These are phyloP conservation scores for Daldinia decipiens DNA, from an alignment of 495 filamentous ascomycete species.

Conservation along the genomic window DNA sequence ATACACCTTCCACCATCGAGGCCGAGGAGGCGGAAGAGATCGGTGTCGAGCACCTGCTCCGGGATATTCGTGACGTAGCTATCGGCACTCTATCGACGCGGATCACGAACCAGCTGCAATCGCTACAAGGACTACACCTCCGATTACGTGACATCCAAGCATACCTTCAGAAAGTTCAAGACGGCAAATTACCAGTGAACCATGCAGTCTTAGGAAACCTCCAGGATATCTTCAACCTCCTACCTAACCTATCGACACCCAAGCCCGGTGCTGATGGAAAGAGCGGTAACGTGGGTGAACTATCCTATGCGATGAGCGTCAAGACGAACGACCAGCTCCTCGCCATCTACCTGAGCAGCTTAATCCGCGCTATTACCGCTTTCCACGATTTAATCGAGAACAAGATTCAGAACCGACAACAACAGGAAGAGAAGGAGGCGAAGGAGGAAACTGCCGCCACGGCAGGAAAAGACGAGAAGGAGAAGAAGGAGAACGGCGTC, in stretches of 20 bases:
- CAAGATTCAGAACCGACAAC: slow-evolving; percentile 98
- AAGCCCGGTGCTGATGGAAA: slow-evolving; percentile 63
- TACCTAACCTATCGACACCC: slow-evolving; percentile 94
- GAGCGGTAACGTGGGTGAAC: slow-evolving; percentile 76
- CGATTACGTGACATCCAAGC: slow-evolving; percentile 94
- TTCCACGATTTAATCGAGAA: slow-evolving; percentile 99
- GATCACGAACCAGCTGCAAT: slow-evolving; percentile 97
- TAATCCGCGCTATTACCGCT: slow-evolving; percentile 97
- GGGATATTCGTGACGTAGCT: slow-evolving; percentile 97
- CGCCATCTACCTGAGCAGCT: slow-evolving; percentile 93
- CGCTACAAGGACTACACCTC: slow-evolving; percentile 93
- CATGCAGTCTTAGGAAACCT: slow-evolving; percentile 97
- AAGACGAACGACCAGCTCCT: slow-evolving; percentile 99
- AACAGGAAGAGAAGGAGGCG: slow-evolving; percentile 92
- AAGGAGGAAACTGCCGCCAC: slow-evolving; percentile 69
- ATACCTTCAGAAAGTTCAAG: slow-evolving; percentile 95
- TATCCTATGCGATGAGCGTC: slow-evolving; percentile 93
- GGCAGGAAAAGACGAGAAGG: slow-evolving; percentile 60
- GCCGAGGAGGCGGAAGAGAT: slow-evolving; percentile 99
- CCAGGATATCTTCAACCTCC: slow-evolving; percentile 98
- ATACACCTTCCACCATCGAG: slow-evolving; percentile 99
- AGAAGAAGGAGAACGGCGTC: slow-evolving; percentile 70
- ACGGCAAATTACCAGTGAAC: slow-evolving; percentile 91
- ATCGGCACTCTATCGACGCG: slow-evolving; percentile 98
- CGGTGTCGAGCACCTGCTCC: slow-evolving; percentile 95